Percentiles rank a stretch among this genome's conserved stretches.
phyloP scores from a whole-genome alignment of 768 basidiomycete species.

The Agaricus blazei region DNA sequence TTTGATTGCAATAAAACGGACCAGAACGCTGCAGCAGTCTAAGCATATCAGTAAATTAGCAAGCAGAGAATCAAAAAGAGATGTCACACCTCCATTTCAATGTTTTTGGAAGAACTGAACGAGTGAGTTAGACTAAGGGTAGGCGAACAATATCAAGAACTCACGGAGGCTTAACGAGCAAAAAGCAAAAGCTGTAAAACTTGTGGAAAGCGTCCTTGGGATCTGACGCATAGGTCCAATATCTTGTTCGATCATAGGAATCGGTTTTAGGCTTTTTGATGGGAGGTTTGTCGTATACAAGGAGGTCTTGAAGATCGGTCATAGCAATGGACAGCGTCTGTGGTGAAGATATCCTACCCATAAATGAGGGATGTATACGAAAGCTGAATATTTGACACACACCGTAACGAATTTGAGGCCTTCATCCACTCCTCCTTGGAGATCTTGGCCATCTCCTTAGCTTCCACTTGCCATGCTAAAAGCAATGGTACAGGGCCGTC shows the following conservation, averaged over 20 bases:
- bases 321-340: constrained; percentile 43
- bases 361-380: neutral
- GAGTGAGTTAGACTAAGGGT: neutral
- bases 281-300: constrained; percentile 46
- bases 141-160: neutral
- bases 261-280: constrained; percentile 35
- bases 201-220: constrained; percentile 50
- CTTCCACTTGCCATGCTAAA: constrained; percentile 69
- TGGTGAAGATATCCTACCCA: constrained; percentile 37
- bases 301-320: constrained; percentile 58
- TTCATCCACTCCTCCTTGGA: constrained; percentile 66
- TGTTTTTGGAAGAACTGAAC: constrained; percentile 61
- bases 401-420: constrained; percentile 40
- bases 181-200: constrained; percentile 69
- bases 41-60: neutral
- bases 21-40: constrained; percentile 76
- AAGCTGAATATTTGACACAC: constrained; percentile 13
- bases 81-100: constrained; percentile 72
- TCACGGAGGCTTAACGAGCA: constrained; percentile 66
- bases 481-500: constrained; percentile 71
- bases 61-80: neutral
- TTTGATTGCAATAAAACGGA: constrained; percentile 64
- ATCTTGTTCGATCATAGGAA: constrained; percentile 51
- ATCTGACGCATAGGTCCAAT: constrained; percentile 45
- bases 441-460: constrained; percentile 71